Evolutionary conservation across 148 eudicot genomes (phyloP).

Genomic region (Heliosperma pusillum): DNA sequence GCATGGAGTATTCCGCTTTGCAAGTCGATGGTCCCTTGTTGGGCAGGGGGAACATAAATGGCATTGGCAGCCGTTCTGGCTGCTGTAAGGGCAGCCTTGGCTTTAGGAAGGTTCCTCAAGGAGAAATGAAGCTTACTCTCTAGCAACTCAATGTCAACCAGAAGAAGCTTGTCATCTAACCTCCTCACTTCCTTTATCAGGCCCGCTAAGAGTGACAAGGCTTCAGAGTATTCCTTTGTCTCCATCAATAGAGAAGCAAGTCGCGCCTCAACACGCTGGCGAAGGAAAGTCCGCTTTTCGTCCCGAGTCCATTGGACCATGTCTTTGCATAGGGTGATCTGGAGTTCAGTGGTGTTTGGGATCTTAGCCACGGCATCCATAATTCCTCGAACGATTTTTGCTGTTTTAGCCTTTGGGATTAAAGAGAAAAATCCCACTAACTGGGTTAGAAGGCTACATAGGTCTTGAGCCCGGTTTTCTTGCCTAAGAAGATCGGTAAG

Average conservation of each 20-base stretch:
- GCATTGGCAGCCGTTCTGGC: conserved; percentile 55
- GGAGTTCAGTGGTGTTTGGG: conserved; percentile 43
- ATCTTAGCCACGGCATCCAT: conserved; percentile 49
- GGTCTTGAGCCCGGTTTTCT: conserved; percentile 42
- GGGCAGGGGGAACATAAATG: conserved; percentile 51
- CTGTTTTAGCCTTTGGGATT: conserved; percentile 50
- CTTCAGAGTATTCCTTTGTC: conserved; percentile 44
- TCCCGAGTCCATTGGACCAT: conserved; percentile 46
- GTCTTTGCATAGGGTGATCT: conserved; percentile 48
- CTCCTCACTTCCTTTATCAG: conserved; percentile 49
- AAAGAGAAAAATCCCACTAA: conserved; percentile 36
- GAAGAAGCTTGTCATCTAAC: conserved; percentile 51
- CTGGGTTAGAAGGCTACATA: conserved; percentile 40
- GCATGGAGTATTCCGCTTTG: conserved; percentile 52
- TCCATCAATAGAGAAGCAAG: conserved; percentile 46
- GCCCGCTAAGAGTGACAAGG: conserved; percentile 37
- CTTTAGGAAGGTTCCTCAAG: conserved; percentile 48
- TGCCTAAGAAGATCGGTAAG: conserved; percentile 41
- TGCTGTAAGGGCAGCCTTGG: conserved; percentile 52
- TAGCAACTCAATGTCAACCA: conserved; percentile 43
- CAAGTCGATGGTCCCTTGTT: conserved; percentile 47
- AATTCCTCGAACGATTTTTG: conserved; percentile 48
- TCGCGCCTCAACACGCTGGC: conserved; percentile 45
- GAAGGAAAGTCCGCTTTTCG: conserved; percentile 46
- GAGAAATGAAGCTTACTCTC: conserved; percentile 53